These are phyloP conservation scores for Ascochyta clinopodiicola DNA, from an alignment of 2,329 filamentous ascomycete genomes.

Conservation along the genomic window DNA sequence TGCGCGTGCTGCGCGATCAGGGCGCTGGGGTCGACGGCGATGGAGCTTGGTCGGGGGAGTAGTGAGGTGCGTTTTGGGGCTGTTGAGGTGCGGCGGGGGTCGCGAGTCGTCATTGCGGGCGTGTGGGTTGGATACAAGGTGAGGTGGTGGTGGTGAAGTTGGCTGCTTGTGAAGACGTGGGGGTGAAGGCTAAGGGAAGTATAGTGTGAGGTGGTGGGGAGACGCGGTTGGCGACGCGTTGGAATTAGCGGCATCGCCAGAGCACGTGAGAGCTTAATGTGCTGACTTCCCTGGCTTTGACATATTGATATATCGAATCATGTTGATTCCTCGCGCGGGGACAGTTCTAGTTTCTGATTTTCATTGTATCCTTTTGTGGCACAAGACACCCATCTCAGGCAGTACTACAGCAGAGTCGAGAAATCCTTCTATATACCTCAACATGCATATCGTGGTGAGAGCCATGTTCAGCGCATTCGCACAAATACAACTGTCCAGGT, in stretches of 20 bases:
- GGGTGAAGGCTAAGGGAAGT: too few species aligned
- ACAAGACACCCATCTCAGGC: not conserved
- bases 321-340: too few species aligned
- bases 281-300: too few species aligned
- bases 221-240: slow-evolving; percentile 7
- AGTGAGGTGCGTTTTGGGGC: slow-evolving; percentile 45
- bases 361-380: not conserved
- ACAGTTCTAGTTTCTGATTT: not conserved
- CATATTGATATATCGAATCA: too few species aligned
- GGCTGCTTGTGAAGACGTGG: not conserved
- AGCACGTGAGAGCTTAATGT: not conserved
- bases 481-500: too few species aligned
- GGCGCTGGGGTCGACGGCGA: slow-evolving; percentile 54
- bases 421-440: not conserved
- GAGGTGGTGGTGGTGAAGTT: not conserved
- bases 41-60: slow-evolving; percentile 47
- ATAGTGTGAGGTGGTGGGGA: not conserved
- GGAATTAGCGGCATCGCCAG: slow-evolving; percentile 3
- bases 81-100: slow-evolving; percentile 38
- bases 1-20: slow-evolving; percentile 57
- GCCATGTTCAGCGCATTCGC: not conserved
- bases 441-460: not conserved
- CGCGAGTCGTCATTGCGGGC: slow-evolving; percentile 33
- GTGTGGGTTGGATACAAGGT: not conserved
- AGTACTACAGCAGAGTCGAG: not conserved